These are phyloP conservation scores for Lodderomyces jiufengensis DNA, from an alignment of 1,139 yeast genomes.

Conservation along the genomic window DNA sequence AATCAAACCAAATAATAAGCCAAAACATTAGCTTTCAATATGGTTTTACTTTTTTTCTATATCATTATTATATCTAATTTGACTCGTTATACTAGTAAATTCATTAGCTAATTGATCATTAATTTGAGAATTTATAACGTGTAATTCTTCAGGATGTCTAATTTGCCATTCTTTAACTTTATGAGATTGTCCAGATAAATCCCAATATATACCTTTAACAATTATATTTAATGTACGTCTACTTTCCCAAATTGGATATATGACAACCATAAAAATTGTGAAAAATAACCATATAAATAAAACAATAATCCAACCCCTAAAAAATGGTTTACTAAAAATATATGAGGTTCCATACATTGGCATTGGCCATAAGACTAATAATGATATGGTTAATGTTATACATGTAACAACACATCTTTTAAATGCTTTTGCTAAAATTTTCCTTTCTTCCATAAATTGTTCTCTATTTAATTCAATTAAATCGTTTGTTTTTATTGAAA, in stretches of 20 bases:
- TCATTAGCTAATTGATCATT: slow-evolving; percentile 30
- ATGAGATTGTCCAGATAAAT: slow-evolving; percentile 65
- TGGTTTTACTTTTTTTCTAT: too few relatives aligned
- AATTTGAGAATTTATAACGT: slow-evolving; percentile 61
- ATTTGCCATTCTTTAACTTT: slow-evolving; percentile 73
- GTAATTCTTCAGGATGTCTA: slow-evolving; percentile 63
- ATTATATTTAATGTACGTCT: slow-evolving; percentile 59
- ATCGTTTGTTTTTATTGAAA: slow-evolving; percentile 40
- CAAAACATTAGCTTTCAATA: too few relatives aligned
- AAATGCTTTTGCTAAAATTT: slow-evolving; percentile 45
- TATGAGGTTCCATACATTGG: slow-evolving; percentile 80
- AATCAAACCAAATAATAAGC: too few relatives aligned
- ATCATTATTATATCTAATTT: too few relatives aligned
- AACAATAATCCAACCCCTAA: slow-evolving; percentile 81
- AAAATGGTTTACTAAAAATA: slow-evolving; percentile 65
- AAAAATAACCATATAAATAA: slow-evolving; percentile 69
- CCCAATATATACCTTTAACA: slow-evolving; percentile 79
- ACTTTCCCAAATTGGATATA: slow-evolving; percentile 68
- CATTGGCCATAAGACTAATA: slow-evolving; percentile 78
- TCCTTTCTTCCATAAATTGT: slow-evolving; percentile 40
- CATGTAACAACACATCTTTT: slow-evolving; percentile 55
- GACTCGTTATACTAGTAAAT: slow-evolving; percentile 13
- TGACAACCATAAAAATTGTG: slow-evolving; percentile 51
- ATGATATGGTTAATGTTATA: slow-evolving; percentile 51
- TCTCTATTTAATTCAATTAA: slow-evolving; percentile 32